Evolutionary conservation across 805 yeast genomes (phyloP), one percentile per base, ranked within the genome.

Genomic region (Saccharomycopsis schoenii): DNA sequence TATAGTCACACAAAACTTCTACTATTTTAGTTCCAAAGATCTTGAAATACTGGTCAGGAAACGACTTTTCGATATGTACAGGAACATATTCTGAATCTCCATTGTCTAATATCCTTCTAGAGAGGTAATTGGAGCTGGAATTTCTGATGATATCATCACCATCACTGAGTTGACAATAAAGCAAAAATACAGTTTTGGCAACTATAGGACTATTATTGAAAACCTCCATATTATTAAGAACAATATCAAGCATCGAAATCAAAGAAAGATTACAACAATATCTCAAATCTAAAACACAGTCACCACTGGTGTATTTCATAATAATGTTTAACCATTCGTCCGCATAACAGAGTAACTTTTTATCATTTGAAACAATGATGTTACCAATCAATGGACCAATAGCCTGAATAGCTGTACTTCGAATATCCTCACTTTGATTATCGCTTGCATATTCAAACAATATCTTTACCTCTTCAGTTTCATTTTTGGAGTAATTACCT

Each of bases 341-440:
- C 1, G 37, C 47, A 17, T 56, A 29, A n/a, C 43, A 47, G 2
- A 24, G n/a, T 24, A 19, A 11, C 14, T 47, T 14, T 11, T 21
- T 15, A 12, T 47, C n/a, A 24, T 14, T 14, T 17, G 24, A 11
- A 24, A 17, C 52, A 14, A 60, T 17, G 17, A 55, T 41, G 1
- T 58, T 17, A n/a, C 72, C 71, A 3, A 76, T 69, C 39, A 77
- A 69, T 1, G 77, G 70, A 0, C 89, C 88, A 11, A 83, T 68
- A 1, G 81, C 74, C 67, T 82, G 84, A 15, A 85, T 66, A 0
- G 83, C 74, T 2, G 81, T 72, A 19, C 80, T 71, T 61, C 72
- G 75, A n/a, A 82, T 71, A 34, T 77, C 80, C 60, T 81, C 84
- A 54, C 79, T 76, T 34, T 70, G 70, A 4, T 67, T 61, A 2